phyloP scores from a whole-genome alignment of 768 basidiomycete genomes.

The Baorangia bicolor region DNA sequence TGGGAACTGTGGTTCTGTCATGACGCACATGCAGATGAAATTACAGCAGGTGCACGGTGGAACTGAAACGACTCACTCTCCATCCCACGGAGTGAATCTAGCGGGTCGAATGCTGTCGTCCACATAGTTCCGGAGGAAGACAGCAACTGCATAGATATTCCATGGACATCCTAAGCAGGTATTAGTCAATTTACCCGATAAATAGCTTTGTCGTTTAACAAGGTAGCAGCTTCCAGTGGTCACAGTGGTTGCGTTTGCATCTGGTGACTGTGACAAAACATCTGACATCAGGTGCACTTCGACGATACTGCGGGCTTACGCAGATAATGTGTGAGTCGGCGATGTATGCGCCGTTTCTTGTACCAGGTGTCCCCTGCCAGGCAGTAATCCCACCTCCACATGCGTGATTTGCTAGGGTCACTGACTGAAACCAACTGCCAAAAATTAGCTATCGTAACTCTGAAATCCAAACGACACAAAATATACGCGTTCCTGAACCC shows the following conservation, averaged over 20 bases:
- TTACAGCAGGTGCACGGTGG: neutral
- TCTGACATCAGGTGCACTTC: too few relatives aligned
- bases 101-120: conserved; percentile 48
- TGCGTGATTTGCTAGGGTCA: conserved; percentile 56
- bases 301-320: too few relatives aligned
- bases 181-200: neutral
- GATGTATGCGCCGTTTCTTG: conserved; percentile 45
- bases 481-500: neutral
- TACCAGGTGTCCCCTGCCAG: conserved; percentile 53
- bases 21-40: neutral
- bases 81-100: conserved; percentile 53
- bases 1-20: too few relatives aligned
- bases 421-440: conserved; percentile 63
- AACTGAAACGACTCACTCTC: conserved; percentile 10
- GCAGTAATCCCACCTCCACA: conserved; percentile 64
- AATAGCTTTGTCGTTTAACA: conserved; percentile 28
- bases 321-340: too few relatives aligned
- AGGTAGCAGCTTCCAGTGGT: conserved; percentile 50
- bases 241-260: conserved; percentile 50
- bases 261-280: conserved; percentile 47
- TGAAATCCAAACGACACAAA: too few relatives aligned
- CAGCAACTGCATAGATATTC: conserved; percentile 58
- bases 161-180: conserved; percentile 44
- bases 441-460: too few relatives aligned
- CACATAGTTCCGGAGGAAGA: too few relatives aligned